Evolutionary conservation across 257 asterid species (phyloP), one percentile per base, ranked within the genome.

Genomic region (Coffea canephora): DNA sequence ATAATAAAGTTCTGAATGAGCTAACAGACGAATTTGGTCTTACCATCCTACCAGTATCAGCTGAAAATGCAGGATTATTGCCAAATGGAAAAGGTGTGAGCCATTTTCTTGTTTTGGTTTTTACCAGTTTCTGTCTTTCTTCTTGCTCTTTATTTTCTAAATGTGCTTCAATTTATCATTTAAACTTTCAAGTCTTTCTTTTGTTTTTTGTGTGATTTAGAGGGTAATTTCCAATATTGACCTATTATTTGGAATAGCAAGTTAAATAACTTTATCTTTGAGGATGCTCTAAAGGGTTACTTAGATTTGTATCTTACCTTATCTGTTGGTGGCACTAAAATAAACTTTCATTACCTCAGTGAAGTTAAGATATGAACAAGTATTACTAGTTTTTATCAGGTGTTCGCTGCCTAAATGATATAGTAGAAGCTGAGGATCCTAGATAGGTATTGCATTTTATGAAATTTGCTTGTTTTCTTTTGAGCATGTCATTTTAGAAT

Each of bases 21-120:
- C 83, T 95, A 75, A 88, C 87, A 39, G 94, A 95, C 82, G 97
- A 90, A 70, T 95, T 96, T 82, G 97, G 97, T 52, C 89, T 93
- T 82, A 71, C 85, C 57, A 88, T 95, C 84, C 91, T 92, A 73
- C 99, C 97, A 77, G 91, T 93, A 84, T 95, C 98, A 81, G 98
- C 99, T 73, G 93, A 95, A 86, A 88, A 87, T 77, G 93, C 97
- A 0, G 91, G 93, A 82, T 69, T 95, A 84, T 85, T 95, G 91
- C 95, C 98, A 70, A 68, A 71, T 68, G 86, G 82, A 55, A 89
- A 79, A 86, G 97, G 97, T 91, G 77, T n/a, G 11, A 48, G 61
- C 3, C 27, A 16, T 65, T 64, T 39, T n/a, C n/a, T 4, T 0
- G 23, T 59, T 59, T 78, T 15, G 16, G 31, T 62, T 31, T 34